These are phyloP conservation scores for Mycena vitilis DNA, from an alignment of 768 basidiomycete genomes.

Conservation along the genomic window DNA sequence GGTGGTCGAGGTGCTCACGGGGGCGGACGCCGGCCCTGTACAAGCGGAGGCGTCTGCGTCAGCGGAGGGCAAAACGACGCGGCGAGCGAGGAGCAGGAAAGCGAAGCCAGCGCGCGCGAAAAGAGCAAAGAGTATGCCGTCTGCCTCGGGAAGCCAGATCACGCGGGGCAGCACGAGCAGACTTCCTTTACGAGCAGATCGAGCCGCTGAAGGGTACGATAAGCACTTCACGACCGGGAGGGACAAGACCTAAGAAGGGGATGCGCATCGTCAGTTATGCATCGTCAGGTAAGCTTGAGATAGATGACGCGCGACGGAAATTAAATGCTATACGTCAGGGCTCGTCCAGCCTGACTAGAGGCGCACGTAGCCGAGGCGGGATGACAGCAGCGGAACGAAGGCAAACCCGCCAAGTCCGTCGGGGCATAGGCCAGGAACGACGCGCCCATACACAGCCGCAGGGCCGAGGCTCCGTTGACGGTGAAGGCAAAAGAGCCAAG, in stretches of 20 bases:
- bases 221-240: slow-evolving; percentile 94
- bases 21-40: slow-evolving; percentile 91
- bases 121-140: not conserved
- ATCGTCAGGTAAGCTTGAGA: not conserved
- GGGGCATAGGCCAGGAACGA: slow-evolving; percentile 1
- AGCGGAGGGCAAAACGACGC: no score
- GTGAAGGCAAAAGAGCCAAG: slow-evolving; percentile 17
- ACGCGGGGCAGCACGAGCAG: slow-evolving; percentile 68
- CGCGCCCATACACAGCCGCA: not conserved
- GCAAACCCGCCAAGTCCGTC: slow-evolving; percentile 7
- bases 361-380: not conserved
- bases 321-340: slow-evolving; percentile 23
- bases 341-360: not conserved
- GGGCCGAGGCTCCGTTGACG: not conserved
- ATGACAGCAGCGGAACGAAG: slow-evolving; percentile 8
- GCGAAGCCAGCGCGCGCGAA: slow-evolving; percentile 2
- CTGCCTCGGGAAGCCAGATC: slow-evolving; percentile 4
- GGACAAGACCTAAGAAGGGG: slow-evolving; percentile 78
- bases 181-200: slow-evolving; percentile 87
- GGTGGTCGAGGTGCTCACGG: slow-evolving; percentile 91
- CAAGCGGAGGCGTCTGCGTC: slow-evolving; percentile 78
- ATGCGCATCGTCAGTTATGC: slow-evolving; percentile 18
- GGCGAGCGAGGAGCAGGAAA: not conserved
- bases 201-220: slow-evolving; percentile 94
- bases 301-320: slow-evolving; percentile 18